These are phyloP conservation scores for Trametes coccinea DNA, from an alignment of 768 basidiomycete species.

Conservation along the genomic window DNA sequence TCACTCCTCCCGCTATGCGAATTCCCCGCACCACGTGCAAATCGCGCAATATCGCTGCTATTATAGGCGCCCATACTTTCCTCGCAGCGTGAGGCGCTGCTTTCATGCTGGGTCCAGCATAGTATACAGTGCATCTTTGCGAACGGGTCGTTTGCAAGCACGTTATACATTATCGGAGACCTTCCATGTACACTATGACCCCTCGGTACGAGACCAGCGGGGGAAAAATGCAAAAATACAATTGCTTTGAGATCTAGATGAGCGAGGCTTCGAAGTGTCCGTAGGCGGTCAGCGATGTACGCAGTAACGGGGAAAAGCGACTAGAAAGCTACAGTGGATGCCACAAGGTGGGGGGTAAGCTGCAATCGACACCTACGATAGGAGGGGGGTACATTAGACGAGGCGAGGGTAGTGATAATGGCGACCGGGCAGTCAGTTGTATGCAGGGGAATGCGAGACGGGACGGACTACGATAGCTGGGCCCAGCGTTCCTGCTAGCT, in stretches of 20 bases:
- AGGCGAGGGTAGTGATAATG: neutral
- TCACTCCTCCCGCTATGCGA: neutral
- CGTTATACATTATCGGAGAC: no score
- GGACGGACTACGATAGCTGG: neutral
- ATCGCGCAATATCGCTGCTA: constrained; percentile 18
- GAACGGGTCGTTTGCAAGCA: no score
- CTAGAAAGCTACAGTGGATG: constrained; percentile 22
- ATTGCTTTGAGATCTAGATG: constrained; percentile 10
- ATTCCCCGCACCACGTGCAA: constrained; percentile 22
- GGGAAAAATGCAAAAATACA: constrained; percentile 5
- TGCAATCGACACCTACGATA: constrained; percentile 8
- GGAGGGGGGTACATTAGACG: neutral
- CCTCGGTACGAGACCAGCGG: no score
- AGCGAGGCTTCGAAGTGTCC: constrained; percentile 6
- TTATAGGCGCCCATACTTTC: neutral
- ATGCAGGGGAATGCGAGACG: neutral
- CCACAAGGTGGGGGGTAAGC: neutral
- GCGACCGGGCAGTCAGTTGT: neutral
- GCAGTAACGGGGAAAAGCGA: neutral
- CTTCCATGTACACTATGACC: no score
- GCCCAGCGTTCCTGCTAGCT: neutral
- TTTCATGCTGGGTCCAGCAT: no score
- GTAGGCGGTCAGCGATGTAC: neutral
- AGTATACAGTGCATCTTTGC: no score
- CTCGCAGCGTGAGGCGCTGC: no score